Evolutionary conservation across 2,329 filamentous ascomycete genomes (phyloP).

Genomic region (Aspergillus caelatus): DNA sequence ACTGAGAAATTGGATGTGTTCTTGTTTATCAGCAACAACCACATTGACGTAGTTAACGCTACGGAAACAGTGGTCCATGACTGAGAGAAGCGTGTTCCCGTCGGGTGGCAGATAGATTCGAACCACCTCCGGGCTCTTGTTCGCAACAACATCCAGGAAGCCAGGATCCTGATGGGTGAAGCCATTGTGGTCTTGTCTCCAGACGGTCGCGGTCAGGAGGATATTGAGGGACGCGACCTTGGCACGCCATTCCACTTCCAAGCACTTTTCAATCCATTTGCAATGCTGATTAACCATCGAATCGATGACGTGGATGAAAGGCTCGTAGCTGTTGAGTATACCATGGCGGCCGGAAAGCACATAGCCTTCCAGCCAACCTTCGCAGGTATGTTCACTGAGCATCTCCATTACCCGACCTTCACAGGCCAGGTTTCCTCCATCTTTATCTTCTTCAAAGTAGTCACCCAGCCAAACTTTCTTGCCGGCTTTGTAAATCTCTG

Average conservation of each 20-base stretch:
- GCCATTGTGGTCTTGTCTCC: slow-evolving; percentile 82
- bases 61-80: slow-evolving; percentile 74
- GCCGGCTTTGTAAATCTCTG: slow-evolving; percentile 69
- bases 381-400: slow-evolving; percentile 77
- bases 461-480: slow-evolving; percentile 83
- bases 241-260: slow-evolving; percentile 76
- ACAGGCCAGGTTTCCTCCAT: slow-evolving; percentile 72
- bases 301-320: slow-evolving; percentile 81
- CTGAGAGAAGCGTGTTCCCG: slow-evolving; percentile 74
- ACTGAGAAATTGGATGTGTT: slow-evolving; percentile 73
- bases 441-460: slow-evolving; percentile 73
- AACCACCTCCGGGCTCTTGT: slow-evolving; percentile 78
- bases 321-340: slow-evolving; percentile 78
- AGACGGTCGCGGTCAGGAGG: slow-evolving; percentile 75
- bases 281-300: slow-evolving; percentile 86
- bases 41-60: slow-evolving; percentile 81
- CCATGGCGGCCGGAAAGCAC: slow-evolving; percentile 74
- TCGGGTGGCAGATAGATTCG: slow-evolving; percentile 81
- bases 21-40: slow-evolving; percentile 77
- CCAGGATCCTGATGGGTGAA: slow-evolving; percentile 82
- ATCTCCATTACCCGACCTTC: slow-evolving; percentile 80
- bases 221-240: slow-evolving; percentile 78
- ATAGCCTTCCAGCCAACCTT: slow-evolving; percentile 82
- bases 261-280: slow-evolving; percentile 81
- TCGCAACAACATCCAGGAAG: slow-evolving; percentile 77